These are phyloP conservation scores for Kwoniella heveanensis DNA, from an alignment of 768 basidiomycete genomes.

Conservation along the genomic window DNA sequence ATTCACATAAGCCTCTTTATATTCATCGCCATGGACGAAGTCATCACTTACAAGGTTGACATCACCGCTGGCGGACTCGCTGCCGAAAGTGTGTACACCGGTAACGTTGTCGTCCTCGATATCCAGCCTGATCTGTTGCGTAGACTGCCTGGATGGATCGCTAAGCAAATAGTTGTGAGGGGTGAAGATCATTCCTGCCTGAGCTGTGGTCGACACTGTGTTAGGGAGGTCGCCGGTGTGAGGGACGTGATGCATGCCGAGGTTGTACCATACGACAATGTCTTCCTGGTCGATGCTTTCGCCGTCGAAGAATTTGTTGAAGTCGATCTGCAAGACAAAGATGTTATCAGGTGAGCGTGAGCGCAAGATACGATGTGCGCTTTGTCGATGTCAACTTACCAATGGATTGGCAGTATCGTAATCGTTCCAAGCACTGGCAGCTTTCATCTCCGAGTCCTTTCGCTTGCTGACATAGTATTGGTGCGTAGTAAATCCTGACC, in stretches of 20 bases:
- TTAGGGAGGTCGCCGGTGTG: slow-evolving; percentile 52
- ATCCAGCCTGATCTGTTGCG: slow-evolving; percentile 48
- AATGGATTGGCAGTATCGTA: slow-evolving; percentile 45
- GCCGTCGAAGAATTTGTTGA: slow-evolving; percentile 50
- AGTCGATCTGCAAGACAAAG: slow-evolving; percentile 52
- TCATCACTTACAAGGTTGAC: slow-evolving; percentile 28
- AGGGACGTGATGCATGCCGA: slow-evolving; percentile 51
- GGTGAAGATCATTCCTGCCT: slow-evolving; percentile 38
- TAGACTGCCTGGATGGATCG: slow-evolving; percentile 47
- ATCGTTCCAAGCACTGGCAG: slow-evolving; percentile 37
- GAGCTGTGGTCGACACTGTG: slow-evolving; percentile 43
- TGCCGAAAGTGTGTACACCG: slow-evolving; percentile 34
- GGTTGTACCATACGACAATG: slow-evolving; percentile 45
- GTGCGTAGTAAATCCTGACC: slow-evolving; percentile 39
- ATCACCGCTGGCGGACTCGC: slow-evolving; percentile 15
- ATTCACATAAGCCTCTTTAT: not conserved
- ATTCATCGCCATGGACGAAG: not conserved
- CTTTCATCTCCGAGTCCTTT: slow-evolving; percentile 42
- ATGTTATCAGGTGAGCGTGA: slow-evolving; percentile 22
- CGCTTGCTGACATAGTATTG: slow-evolving; percentile 49
- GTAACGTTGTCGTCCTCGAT: slow-evolving; percentile 34
- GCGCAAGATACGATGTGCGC: no score
- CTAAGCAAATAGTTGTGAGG: slow-evolving; percentile 53
- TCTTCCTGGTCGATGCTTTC: slow-evolving; percentile 55
- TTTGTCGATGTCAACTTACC: no score